Evolutionary conservation across 2,329 filamentous ascomycete species (phyloP).

Genomic region (Colletotrichum musae): DNA sequence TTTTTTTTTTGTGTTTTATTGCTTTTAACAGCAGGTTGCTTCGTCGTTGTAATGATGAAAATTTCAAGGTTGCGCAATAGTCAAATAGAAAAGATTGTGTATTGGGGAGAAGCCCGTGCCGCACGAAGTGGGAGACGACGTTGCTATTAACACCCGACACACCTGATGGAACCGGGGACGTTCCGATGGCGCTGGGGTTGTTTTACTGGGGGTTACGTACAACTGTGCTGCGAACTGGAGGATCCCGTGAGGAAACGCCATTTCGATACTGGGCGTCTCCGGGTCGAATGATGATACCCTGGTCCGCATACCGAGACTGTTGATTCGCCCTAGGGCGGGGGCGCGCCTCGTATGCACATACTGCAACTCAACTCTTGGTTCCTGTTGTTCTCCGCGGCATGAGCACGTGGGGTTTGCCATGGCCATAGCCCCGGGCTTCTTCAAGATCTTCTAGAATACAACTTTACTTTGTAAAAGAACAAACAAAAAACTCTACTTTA

Average conservation of each 20-base stretch:
- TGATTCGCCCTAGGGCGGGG: background rate
- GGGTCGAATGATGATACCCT: conserved; percentile 20
- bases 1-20: background rate
- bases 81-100: background rate
- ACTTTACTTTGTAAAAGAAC: background rate
- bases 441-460: background rate
- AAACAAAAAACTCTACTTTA: background rate
- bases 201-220: conserved; percentile 21
- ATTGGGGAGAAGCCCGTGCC: background rate
- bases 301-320: background rate
- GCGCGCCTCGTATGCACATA: background rate
- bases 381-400: background rate
- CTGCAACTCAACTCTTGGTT: background rate
- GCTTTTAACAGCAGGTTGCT: background rate
- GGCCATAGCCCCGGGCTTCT: background rate
- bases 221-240: background rate
- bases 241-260: background rate
- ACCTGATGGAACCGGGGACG: conserved; percentile 11
- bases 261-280: conserved; percentile 16
- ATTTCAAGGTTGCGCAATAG: background rate
- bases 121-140: background rate
- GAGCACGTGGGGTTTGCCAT: background rate
- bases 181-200: conserved; percentile 4
- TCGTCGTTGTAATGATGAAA: background rate
- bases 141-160: background rate